Percentiles rank a stretch among this genome's conserved stretches.
These are phyloP conservation scores for Trametes coccinea DNA, from an alignment of 768 basidiomycete genomes.

Conservation along the genomic window DNA sequence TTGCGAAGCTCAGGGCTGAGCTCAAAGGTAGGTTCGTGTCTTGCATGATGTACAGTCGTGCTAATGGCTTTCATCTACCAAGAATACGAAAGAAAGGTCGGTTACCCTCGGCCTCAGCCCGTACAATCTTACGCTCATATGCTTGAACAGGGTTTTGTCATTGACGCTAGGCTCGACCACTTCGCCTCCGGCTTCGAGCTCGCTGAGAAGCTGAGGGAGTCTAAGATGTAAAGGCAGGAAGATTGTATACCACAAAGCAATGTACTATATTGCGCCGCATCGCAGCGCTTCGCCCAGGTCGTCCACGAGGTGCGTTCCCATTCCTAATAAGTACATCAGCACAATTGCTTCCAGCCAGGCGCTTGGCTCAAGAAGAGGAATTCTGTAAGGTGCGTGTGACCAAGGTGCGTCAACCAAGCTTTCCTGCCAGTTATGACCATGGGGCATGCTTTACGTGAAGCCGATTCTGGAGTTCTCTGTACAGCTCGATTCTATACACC, in stretches of 20 bases:
- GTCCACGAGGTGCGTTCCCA: too few species aligned
- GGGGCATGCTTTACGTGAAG: too few species aligned
- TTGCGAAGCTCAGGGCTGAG: constrained; percentile 59
- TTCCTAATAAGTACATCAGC: too few species aligned
- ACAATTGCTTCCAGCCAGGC: too few species aligned
- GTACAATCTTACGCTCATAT: not conserved
- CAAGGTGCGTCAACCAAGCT: too few species aligned
- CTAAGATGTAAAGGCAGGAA: not conserved
- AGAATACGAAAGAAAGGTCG: constrained; percentile 65
- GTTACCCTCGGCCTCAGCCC: not conserved
- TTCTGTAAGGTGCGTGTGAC: too few species aligned
- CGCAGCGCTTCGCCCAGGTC: not conserved
- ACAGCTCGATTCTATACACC: not conserved
- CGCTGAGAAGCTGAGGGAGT: constrained; percentile 40
- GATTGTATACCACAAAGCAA: not conserved
- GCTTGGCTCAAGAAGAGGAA: too few species aligned
- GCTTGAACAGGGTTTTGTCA: constrained; percentile 42
- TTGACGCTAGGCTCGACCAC: constrained; percentile 80
- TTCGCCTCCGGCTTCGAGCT: constrained; percentile 71
- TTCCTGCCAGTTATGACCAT: too few species aligned
- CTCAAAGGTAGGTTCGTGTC: constrained; percentile 58
- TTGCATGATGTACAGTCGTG: not conserved
- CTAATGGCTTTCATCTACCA: not conserved
- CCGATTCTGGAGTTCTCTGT: not conserved
- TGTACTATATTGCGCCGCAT: not conserved